Base-by-base conservation (phyloP, 441 rosid genomes). In the Jatropha podagrica region DNA sequence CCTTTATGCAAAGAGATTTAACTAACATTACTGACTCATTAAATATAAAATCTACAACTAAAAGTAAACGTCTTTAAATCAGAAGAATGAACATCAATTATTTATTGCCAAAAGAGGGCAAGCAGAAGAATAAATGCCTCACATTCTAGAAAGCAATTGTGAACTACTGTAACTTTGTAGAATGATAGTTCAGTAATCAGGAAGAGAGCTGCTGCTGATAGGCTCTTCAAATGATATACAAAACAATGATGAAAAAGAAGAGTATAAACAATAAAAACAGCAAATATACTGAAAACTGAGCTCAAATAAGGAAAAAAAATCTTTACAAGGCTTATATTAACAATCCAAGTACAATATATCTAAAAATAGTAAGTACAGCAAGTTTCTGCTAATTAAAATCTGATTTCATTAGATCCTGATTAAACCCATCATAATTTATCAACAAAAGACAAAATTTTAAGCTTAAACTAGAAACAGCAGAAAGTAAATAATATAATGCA, bases 401-500 rank as follows among this genome's bases (percentile, higher is more conserved):
- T 12, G 40, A 40, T 55, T 23, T 54, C 66, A 44, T n/a, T 56
- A 77, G 80, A 77, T 77, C 80, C 66, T 44, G 44, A 41, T 23
- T 0, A 68, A 48, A 49, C 54, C n/a, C 58, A 52, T 7, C n/a
- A 62, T 37, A 49, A 5, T 18, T 32, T 51, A 27, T 26, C 23
- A 48, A 41, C 6, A 8, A 27, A 51, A 52, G 27, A 15, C 14
- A 10, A 18, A 49, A 67, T 5, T 46, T 55, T n/a, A n/a, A 75
- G 58, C 65, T 46, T 7, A 68, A 58, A 62, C 51, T n/a, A 74
- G 71, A 67, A 64, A 65, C 1, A 37, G 20, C 5, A 2, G 26
- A 52, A 27, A 48, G 52, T n/a, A 69, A 7, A 46, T 49, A 17
- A 2, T 41, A 37, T 11, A 75, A 75, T 75, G 79, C 75, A 64